Evolutionary conservation across 495 filamentous ascomycete genomes (phyloP), one percentile per base, ranked within the genome.

Genomic region (Neurospora sp.): DNA sequence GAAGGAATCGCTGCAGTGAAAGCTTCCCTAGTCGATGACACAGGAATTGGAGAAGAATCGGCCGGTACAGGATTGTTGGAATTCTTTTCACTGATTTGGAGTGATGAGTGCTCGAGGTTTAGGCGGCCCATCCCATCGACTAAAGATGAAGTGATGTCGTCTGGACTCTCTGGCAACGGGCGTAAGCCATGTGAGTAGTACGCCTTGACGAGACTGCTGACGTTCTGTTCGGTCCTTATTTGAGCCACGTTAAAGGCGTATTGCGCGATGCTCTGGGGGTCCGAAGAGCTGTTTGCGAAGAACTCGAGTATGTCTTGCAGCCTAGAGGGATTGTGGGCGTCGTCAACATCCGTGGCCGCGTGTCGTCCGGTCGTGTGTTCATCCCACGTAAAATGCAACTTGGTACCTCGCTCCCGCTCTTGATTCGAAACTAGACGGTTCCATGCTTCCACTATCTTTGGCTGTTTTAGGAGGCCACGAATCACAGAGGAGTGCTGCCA

Each of bases 401-500:
- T 78, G 14, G 74, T 54, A 8, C 72, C 75, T 38, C 46, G 42
- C 1, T 69, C 66, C 14, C 35, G 46, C 20, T 79, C 79, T 39
- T 76, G 73, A 27, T 70, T 54, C 9, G 8, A 23, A 18, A 80
- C 76, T 18, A 78, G 38, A 12, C 27, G 41, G 5, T 42, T 70
- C 79, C 79, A 80, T 12, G 72, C 74, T 31, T 49, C 60, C 23
- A 49, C 44, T 2, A 80, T 18, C 27, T 70, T 70, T 14, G 77
- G 76, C 38, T 79, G 77, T 16, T 71, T 71, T 14, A 80, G 70
- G 27, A 80, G 62, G 1, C 72, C 78, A 54, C 76, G 75, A 41
- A 80, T 78, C 54, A 79, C 79, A 5, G 66, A 62, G 5, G 73
- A 73, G 42, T 76, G 78, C 41, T 78, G 74, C 78, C 79, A 80